Evolutionary conservation across 1,284 basidiomycete genomes (phyloP).

Genomic region (Heterobasidion irregulare): DNA sequence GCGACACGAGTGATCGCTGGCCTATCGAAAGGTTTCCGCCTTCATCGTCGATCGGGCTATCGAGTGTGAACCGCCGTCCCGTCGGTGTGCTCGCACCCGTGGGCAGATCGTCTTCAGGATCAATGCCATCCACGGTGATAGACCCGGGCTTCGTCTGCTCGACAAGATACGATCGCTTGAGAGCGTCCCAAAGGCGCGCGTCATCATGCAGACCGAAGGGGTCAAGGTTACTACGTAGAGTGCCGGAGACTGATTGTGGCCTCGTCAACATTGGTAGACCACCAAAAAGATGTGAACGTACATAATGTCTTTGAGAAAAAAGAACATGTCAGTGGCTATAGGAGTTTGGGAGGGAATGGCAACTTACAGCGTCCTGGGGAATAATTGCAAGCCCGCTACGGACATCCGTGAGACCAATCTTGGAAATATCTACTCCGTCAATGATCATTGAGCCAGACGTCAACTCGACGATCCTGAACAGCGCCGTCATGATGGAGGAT

Average conservation of each 20-base stretch:
- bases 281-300: background rate
- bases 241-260: conserved; percentile 54
- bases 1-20: conserved; percentile 71
- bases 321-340: background rate
- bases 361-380: conserved; percentile 75
- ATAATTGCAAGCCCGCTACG: conserved; percentile 75
- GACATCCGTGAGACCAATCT: conserved; percentile 58
- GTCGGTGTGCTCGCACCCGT: conserved; percentile 18
- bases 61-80: conserved; percentile 58
- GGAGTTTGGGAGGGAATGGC: background rate
- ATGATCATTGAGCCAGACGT: conserved; percentile 55
- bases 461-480: conserved; percentile 45
- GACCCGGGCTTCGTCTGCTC: conserved; percentile 28
- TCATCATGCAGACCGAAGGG: conserved; percentile 74
- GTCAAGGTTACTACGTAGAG: conserved; percentile 75
- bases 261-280: background rate
- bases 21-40: conserved; percentile 57
- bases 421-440: conserved; percentile 62
- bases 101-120: conserved; percentile 9
- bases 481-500: conserved; percentile 50
- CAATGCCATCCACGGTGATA: conserved; percentile 10
- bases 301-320: background rate
- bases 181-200: conserved; percentile 73
- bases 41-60: conserved; percentile 79
- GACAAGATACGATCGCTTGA: conserved; percentile 73